Conservation (phyloP, 2,329 filamentous ascomycete genomes). For the Diplodia corticola region DNA sequence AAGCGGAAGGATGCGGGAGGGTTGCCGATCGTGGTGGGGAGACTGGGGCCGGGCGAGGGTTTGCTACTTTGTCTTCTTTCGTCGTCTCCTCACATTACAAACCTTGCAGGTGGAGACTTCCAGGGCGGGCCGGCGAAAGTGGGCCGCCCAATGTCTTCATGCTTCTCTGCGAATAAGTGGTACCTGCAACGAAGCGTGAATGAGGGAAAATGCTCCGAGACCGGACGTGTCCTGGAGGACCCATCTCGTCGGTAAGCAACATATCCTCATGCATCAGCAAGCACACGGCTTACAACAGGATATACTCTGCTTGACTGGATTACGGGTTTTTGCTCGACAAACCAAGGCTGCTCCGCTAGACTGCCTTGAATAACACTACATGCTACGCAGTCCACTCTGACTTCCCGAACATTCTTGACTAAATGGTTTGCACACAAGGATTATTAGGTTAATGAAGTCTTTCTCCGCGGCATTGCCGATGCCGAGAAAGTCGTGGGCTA, state of each 20-base stretch:
- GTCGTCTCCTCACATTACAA: not conserved
- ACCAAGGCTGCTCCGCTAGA: not conserved
- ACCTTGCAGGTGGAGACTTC: not conserved
- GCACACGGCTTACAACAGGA: not conserved
- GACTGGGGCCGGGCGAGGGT: not conserved
- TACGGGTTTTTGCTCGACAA: not conserved
- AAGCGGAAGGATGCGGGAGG: not conserved
- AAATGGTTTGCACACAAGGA: not conserved
- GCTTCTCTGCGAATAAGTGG: not conserved
- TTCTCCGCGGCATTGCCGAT: not conserved
- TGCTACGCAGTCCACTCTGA: not conserved
- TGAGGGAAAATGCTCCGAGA: not conserved
- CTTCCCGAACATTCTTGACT: not conserved
- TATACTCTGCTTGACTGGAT: not conserved
- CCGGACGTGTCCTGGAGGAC: not conserved
- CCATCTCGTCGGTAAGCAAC: not conserved
- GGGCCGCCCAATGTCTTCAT: not conserved
- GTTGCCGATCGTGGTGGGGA: not conserved
- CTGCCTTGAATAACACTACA: not conserved
- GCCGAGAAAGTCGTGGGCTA: no score
- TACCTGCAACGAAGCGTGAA: not conserved
- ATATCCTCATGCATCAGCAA: not conserved
- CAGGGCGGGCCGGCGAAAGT: not conserved
- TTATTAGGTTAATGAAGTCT: not conserved
- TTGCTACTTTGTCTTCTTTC: not conserved